Conservation (phyloP, 805 yeast species). For the Lachancea fermentati region DNA sequence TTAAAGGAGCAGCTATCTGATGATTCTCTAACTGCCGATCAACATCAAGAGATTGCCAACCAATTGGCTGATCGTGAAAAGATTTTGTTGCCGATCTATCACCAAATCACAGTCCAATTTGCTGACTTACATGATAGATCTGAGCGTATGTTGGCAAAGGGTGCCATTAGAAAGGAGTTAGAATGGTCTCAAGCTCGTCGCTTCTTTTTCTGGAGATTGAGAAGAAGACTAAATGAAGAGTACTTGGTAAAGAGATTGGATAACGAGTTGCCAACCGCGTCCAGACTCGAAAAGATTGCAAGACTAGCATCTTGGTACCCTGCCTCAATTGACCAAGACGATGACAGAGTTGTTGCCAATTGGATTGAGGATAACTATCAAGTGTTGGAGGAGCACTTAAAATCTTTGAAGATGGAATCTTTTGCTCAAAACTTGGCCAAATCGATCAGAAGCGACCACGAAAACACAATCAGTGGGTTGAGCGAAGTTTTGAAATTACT, state of each 20-base stretch:
- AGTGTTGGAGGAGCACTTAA: slow-evolving; percentile 53
- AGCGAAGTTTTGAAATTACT: slow-evolving; percentile 48
- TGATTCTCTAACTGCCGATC: slow-evolving; percentile 51
- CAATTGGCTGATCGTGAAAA: slow-evolving; percentile 75
- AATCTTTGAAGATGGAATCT: slow-evolving; percentile 59
- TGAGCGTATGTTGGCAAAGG: slow-evolving; percentile 95
- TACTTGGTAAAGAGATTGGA: slow-evolving; percentile 72
- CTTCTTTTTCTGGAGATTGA: slow-evolving; percentile 97
- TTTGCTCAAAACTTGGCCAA: slow-evolving; percentile 60
- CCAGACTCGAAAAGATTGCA: slow-evolving; percentile 77
- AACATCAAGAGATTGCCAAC: slow-evolving; percentile 57
- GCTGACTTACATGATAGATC: slow-evolving; percentile 98
- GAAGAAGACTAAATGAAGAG: slow-evolving; percentile 93
- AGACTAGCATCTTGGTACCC: slow-evolving; percentile 87
- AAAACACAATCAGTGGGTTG: slow-evolving; percentile 48
- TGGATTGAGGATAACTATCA: slow-evolving; percentile 82
- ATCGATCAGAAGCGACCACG: slow-evolving; percentile 50
- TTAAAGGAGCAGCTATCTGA: slow-evolving; percentile 57
- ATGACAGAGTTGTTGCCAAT: slow-evolving; percentile 72
- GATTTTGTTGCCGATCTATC: slow-evolving; percentile 76
- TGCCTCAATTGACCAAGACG: slow-evolving; percentile 55
- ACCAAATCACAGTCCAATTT: slow-evolving; percentile 89
- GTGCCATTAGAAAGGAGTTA: slow-evolving; percentile 77
- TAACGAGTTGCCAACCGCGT: slow-evolving; percentile 51
- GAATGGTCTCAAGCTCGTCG: slow-evolving; percentile 88